phyloP scores from a whole-genome alignment of 805 yeast genomes.

The Lipomyces orientalis region DNA sequence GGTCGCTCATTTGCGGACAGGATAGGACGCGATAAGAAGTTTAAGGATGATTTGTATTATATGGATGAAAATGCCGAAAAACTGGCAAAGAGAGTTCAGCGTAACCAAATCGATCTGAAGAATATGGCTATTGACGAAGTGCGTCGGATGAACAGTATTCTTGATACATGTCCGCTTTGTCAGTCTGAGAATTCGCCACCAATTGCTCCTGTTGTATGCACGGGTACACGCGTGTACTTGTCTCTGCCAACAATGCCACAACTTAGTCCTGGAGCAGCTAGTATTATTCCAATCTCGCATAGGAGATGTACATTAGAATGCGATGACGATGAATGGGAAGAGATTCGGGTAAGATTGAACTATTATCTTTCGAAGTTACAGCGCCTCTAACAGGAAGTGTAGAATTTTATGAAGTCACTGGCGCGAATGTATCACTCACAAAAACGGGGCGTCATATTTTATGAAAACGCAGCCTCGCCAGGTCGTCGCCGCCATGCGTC shows the following conservation, averaged over 20 bases:
- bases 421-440: conserved; percentile 49
- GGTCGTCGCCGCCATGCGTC: conserved; percentile 48
- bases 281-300: conserved; percentile 54
- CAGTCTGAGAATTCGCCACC: conserved; percentile 41
- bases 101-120: conserved; percentile 44
- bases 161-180: conserved; percentile 51
- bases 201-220: conserved; percentile 46
- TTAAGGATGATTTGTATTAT: conserved; percentile 50
- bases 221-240: conserved; percentile 49
- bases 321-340: conserved; percentile 53
- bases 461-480: conserved; percentile 50
- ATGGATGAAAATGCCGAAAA: conserved; percentile 52
- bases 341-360: conserved; percentile 42
- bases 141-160: conserved; percentile 42
- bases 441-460: conserved; percentile 51
- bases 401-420: conserved; percentile 51
- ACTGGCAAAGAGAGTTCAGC: conserved; percentile 46
- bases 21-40: conserved; percentile 50
- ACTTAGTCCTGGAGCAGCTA: conserved; percentile 45
- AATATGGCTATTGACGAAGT: conserved; percentile 43
- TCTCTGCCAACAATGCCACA: conserved; percentile 52
- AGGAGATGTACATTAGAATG: conserved; percentile 50
- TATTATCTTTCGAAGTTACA: not conserved
- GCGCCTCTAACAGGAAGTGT: not conserved
- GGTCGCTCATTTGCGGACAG: conserved; percentile 44